Evolutionary conservation across 768 basidiomycete genomes (phyloP).

Genomic region (Suillus americanus): DNA sequence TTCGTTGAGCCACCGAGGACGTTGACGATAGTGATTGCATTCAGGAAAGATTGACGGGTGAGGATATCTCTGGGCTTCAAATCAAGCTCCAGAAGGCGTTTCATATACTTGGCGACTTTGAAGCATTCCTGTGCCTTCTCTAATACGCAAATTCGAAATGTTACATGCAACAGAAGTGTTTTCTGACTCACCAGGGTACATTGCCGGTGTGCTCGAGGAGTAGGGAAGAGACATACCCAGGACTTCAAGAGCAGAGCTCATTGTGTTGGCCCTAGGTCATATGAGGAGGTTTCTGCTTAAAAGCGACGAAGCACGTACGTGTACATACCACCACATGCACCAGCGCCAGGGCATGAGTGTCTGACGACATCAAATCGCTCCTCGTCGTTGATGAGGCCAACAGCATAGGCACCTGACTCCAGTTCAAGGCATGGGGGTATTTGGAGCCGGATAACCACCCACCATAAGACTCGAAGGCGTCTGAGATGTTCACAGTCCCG

Average conservation of each 20-base stretch:
- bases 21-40: constrained; percentile 79
- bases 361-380: constrained; percentile 83
- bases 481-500: constrained; percentile 81
- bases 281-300: background rate
- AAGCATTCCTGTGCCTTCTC: constrained; percentile 85
- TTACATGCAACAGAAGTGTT: background rate
- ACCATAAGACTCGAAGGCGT: constrained; percentile 87
- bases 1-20: constrained; percentile 88
- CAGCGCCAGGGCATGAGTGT: constrained; percentile 82
- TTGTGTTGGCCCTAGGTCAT: constrained; percentile 69
- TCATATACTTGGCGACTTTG: constrained; percentile 76
- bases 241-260: constrained; percentile 83
- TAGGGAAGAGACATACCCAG: constrained; percentile 86
- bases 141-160: constrained; percentile 22
- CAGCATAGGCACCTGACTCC: constrained; percentile 67
- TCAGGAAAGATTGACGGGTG: constrained; percentile 72
- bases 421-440: background rate
- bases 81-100: constrained; percentile 69
- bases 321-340: constrained; percentile 88
- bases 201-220: constrained; percentile 72
- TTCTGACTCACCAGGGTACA: constrained; percentile 53
- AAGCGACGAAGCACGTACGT: constrained; percentile 45
- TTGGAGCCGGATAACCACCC: constrained; percentile 3
- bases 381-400: constrained; percentile 77
- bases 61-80: constrained; percentile 81